Percentiles rank a stretch among this genome's conserved stretches.
Evolutionary conservation across 2,329 filamentous ascomycete genomes (phyloP).

Genomic region (Dothiorella sarmentorum): DNA sequence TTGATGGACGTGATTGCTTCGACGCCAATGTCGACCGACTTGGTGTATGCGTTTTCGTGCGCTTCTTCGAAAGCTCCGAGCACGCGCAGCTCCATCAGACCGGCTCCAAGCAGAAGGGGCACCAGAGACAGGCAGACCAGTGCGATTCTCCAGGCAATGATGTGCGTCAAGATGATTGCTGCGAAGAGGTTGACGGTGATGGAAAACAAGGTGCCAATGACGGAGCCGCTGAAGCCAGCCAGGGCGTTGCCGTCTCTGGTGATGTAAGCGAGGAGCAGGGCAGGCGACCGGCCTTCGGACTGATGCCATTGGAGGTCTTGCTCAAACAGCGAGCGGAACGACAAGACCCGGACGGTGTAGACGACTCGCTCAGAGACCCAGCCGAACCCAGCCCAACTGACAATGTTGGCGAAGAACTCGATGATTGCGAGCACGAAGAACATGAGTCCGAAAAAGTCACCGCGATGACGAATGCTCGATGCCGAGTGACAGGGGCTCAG

Average conservation of each 20-base stretch:
- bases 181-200: constrained; percentile 55
- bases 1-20: constrained; percentile 43
- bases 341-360: constrained; percentile 1
- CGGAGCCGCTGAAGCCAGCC: neutral
- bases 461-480: too few species aligned
- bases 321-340: neutral
- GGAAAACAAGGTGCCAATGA: constrained; percentile 57
- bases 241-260: constrained; percentile 1
- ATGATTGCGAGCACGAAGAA: constrained; percentile 7
- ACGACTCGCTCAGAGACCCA: neutral
- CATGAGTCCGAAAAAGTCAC: neutral
- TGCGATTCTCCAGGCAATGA: constrained; percentile 78
- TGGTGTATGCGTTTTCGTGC: constrained; percentile 38
- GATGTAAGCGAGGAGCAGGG: neutral
- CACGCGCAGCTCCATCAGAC: constrained; percentile 83
- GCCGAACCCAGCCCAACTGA: neutral
- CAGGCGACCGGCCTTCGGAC: constrained; percentile 4
- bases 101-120: constrained; percentile 71
- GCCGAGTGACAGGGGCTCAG: constrained; percentile 1
- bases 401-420: constrained; percentile 1
- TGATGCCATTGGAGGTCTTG: constrained; percentile 9
- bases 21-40: constrained; percentile 39
- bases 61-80: constrained; percentile 72
- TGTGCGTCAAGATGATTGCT: constrained; percentile 27
- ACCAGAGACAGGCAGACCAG: constrained; percentile 77